Base-by-base conservation (phyloP, 345 rosid genomes). In the Lumnitzera littorea region DNA sequence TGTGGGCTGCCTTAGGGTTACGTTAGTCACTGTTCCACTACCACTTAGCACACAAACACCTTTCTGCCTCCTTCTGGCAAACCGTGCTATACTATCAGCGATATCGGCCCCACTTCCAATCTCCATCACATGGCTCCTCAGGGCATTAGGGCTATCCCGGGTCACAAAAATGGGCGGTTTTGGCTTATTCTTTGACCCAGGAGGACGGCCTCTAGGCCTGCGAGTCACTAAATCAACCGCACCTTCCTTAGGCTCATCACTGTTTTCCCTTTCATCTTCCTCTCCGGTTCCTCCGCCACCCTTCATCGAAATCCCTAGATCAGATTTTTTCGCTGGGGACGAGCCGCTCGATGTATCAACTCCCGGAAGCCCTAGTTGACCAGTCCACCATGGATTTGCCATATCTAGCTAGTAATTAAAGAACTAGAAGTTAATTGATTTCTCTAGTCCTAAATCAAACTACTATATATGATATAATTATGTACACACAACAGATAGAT, bases 321-420 rank as follows among this genome's bases (percentile, higher is more conserved):
- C 67, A 24, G 76, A 71, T 50, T 29, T 70, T 53, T 63, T 70
- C 63, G 49, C 46, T 23, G 65, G 56, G 24, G 70, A 54, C 20
- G 78, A 54, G 43, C 43, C 43, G 4, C 73, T 57, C 14, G 65
- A 24, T 1, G 71, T 58, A 54, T 73, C 78, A 3, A 72, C 65
- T 55, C 70, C 74, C 0, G 73, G 62, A 1, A 72, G 63, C 60
- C 80, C 80, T 41, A 78, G 66, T n/a, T 75, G 80, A 13, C 80
- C 73, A 2, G 73, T 52, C 83, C 83, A 78, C 83, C 83, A 78
- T 13, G 75, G 89, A 68, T 86, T 86, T 51, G 92, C 92, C 92
- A 86, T 81, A 57, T 24, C 24, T 56, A 24, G 59, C 24, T 53
- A 60, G 61, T 63, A 62, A 58, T 56, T 4, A 63, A 17, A 15